These are phyloP conservation scores for Ascochyta clinopodiicola DNA, from an alignment of 2,329 filamentous ascomycete species.

Conservation along the genomic window DNA sequence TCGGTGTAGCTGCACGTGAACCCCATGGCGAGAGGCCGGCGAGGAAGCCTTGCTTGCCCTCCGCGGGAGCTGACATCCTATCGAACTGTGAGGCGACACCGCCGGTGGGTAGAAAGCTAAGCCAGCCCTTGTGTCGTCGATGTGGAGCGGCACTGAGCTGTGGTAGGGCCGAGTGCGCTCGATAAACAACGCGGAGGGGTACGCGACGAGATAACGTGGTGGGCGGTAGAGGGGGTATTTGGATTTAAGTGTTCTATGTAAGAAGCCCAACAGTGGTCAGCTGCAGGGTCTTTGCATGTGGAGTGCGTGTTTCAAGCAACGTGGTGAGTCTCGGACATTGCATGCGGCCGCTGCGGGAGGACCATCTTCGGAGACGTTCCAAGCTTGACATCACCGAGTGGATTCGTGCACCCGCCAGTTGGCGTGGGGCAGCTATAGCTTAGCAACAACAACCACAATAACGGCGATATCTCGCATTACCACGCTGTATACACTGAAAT, in stretches of 20 bases:
- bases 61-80: constrained; percentile 52
- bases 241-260: constrained; percentile 10
- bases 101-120: constrained; percentile 20
- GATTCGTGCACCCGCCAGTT: constrained; percentile 1
- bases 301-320: constrained; percentile 17
- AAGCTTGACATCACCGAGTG: constrained; percentile 15
- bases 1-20: constrained; percentile 53
- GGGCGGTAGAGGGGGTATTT: constrained; percentile 7
- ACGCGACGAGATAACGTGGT: constrained; percentile 23
- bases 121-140: constrained; percentile 30
- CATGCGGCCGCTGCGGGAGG: constrained; percentile 15
- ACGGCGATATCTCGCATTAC: neutral
- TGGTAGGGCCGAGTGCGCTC: constrained; percentile 1
- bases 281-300: constrained; percentile 10
- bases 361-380: constrained; percentile 8
- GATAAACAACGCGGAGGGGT: constrained; percentile 11
- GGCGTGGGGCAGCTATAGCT: constrained; percentile 1
- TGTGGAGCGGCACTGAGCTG: constrained; percentile 4
- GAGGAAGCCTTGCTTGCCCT: constrained; percentile 53
- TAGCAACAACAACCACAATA: neutral
- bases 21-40: constrained; percentile 57
- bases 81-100: constrained; percentile 23
- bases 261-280: constrained; percentile 18
- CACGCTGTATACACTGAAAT: neutral
- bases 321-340: constrained; percentile 12